Conservation (phyloP, 2,329 filamentous ascomycete species). For the Fusarium burgessii region DNA sequence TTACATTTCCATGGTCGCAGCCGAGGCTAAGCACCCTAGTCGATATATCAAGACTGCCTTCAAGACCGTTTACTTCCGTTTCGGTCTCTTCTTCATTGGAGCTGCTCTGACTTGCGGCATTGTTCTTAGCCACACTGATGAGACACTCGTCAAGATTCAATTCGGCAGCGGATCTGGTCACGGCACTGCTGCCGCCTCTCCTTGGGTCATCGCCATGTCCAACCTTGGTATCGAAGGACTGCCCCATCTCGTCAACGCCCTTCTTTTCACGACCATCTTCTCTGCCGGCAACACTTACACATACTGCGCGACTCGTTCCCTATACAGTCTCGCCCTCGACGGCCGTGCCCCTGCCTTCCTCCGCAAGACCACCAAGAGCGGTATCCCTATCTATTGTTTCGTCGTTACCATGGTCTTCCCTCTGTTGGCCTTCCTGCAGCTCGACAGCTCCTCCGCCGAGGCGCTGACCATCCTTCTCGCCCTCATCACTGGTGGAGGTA, state of each 20-base stretch:
- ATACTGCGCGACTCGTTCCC: conserved; percentile 62
- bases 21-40: conserved; percentile 58
- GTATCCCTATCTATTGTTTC: conserved; percentile 66
- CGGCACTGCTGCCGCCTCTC: conserved; percentile 29
- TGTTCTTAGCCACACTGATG: conserved; percentile 16
- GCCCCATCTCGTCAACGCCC: conserved; percentile 64
- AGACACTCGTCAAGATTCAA: conserved; percentile 18
- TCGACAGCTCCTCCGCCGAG: conserved; percentile 54
- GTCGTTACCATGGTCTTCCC: conserved; percentile 60
- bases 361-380: conserved; percentile 64
- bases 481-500: conserved; percentile 60
- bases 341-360: conserved; percentile 64
- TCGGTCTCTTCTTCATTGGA: conserved; percentile 78
- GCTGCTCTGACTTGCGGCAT: conserved; percentile 49
- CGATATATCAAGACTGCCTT: conserved; percentile 75
- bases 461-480: conserved; percentile 60
- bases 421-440: conserved; percentile 59
- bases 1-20: conserved; percentile 42
- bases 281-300: conserved; percentile 52
- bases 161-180: background rate
- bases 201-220: conserved; percentile 40
- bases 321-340: conserved; percentile 67
- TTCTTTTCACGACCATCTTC: conserved; percentile 60
- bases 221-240: conserved; percentile 55
- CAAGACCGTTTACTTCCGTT: conserved; percentile 80